Base-by-base conservation (phyloP, 2,329 filamentous ascomycete genomes). In the Bipolaris gigantea region DNA sequence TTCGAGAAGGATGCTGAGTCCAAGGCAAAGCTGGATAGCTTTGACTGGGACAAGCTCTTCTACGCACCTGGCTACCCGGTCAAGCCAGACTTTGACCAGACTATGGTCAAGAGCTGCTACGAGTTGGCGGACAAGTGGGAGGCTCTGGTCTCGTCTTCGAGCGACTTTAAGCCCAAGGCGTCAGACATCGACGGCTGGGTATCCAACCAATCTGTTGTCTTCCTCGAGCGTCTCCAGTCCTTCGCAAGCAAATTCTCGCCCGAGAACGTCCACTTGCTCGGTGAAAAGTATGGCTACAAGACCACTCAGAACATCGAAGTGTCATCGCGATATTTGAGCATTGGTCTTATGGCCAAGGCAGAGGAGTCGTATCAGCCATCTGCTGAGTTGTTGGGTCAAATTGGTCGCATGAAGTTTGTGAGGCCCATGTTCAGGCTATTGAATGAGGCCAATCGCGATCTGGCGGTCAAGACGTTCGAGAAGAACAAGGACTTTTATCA, bases 371-470 rank as follows among this genome's bases (percentile, higher is more conserved):
- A 93, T 66, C 72, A 84, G 55, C 87, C 87, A 1, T 85, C 90
- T 0, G 86, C 88, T 1, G 84, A 89, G 54, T 79, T 97, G 50
- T 79, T 97, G 35, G 89, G 90, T 30, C 81, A 82, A 48, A 92
- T 97, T 21, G 94, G 94, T 11, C 81, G 94, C 53, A 97, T 99
- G 94, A 97, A 97, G 83, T 97, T 93, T 75, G 93, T 97, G 55
- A 82, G 93, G 43, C 91, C 93, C 19, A 76, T 97, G 69, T 97
- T 88, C 77, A 83, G 88, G 57, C 83, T 85, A 45, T 77, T 99
- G 62, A 87, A 88, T 67, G 85, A 86, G 72, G 84, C 89, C 35
- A 88, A 97, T 76, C 80, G 85, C 42, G 78, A 85, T 23, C 75
- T 96, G 66, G 93, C 94, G 0, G 75, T 93, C 48, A 80, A 85